Percentiles rank a stretch among this genome's conserved stretches.
phyloP scores from a whole-genome alignment of 495 filamentous ascomycete genomes.

The Cairneyella variabilis region DNA sequence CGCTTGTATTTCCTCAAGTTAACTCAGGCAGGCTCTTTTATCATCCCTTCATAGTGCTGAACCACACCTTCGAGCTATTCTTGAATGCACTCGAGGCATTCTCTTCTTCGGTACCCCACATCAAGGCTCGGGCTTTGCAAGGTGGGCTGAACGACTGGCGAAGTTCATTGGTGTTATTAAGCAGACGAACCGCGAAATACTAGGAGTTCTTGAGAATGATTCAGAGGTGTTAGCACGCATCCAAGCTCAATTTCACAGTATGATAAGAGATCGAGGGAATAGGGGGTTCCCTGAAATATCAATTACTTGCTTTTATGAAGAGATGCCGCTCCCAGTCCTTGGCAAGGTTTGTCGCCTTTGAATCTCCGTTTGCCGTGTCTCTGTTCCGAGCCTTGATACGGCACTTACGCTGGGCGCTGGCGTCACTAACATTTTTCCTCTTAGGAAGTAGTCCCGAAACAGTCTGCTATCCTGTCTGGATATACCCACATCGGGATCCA shows the following conservation, averaged over 20 bases:
- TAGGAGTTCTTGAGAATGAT: constrained; percentile 18
- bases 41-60: too few relatives aligned
- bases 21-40: too few relatives aligned
- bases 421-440: not conserved
- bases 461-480: constrained; percentile 19
- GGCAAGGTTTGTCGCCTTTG: too few relatives aligned
- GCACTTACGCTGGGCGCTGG: too few relatives aligned
- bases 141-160: constrained; percentile 16
- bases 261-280: constrained; percentile 9
- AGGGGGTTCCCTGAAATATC: constrained; percentile 20
- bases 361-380: too few relatives aligned
- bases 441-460: constrained; percentile 16
- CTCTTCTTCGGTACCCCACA: constrained; percentile 20
- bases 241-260: constrained; percentile 24
- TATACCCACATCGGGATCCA: constrained; percentile 28
- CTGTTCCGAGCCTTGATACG: too few relatives aligned
- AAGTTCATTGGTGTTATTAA: constrained; percentile 22
- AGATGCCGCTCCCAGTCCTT: too few relatives aligned
- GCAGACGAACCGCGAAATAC: constrained; percentile 21
- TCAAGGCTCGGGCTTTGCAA: constrained; percentile 6
- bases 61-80: too few relatives aligned
- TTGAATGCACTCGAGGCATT: constrained; percentile 7
- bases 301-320: constrained; percentile 31
- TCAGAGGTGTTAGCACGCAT: constrained; percentile 21
- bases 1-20: too few relatives aligned